Conservation (phyloP, 148 eudicot genomes). For the Rhododendron griersonianum region DNA sequence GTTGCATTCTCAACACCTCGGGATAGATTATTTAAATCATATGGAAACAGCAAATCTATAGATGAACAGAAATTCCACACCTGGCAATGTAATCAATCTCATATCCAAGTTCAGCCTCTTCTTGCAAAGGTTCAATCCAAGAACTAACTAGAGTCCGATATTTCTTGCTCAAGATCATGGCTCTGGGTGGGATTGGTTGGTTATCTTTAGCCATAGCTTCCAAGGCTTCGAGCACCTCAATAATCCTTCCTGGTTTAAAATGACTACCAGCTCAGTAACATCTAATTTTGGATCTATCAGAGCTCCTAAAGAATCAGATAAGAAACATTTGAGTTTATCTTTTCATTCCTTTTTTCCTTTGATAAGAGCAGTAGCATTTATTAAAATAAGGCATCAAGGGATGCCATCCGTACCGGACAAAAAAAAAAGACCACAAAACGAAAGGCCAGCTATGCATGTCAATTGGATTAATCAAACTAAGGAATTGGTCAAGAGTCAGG, state of each 20-base stretch:
- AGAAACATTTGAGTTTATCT: not conserved
- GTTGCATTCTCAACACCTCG: not conserved
- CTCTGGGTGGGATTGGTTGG: conserved; percentile 82
- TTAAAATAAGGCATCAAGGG: not conserved
- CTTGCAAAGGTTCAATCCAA: conserved; percentile 98
- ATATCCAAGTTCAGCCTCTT: conserved; percentile 96
- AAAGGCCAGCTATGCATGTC: not conserved
- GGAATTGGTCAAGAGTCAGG: not conserved
- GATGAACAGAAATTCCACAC: conserved; percentile 25
- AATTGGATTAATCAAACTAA: not conserved
- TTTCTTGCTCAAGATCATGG: conserved; percentile 90
- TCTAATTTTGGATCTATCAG: not conserved
- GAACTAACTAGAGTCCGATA: conserved; percentile 93
- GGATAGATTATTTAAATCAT: not conserved
- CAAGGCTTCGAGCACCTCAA: conserved; percentile 84
- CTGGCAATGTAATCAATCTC: conserved; percentile 92
- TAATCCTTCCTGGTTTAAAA: conserved; percentile 68
- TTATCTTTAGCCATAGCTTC: conserved; percentile 87
- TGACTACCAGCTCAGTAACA: conserved; percentile 6
- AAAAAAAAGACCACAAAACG: not conserved
- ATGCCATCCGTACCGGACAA: not conserved
- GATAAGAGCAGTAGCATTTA: not conserved
- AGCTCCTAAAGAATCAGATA: conserved; percentile 5
- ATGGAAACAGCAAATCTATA: not conserved
- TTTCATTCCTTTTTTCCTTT: not conserved